Evolutionary conservation across 371 early-diverging fungal species (phyloP), one percentile per base, ranked within the genome.

Genomic region (Mucor sp.): DNA sequence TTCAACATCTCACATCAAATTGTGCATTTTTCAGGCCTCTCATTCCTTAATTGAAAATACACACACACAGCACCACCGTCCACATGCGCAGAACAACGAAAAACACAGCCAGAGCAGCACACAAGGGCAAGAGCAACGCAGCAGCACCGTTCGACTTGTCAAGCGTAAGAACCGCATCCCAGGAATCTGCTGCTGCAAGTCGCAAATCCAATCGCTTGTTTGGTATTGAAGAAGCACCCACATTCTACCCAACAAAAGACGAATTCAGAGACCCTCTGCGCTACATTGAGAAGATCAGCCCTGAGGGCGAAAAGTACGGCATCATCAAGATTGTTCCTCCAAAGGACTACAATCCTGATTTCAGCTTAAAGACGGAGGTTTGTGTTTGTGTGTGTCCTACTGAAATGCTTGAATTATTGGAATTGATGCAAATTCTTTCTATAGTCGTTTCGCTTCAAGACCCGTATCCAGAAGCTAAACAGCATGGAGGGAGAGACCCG

Each of bases 291-390:
- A 83, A 77, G 63, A 96, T 98, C 69, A 85, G 90, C 35, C 77
- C 85, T 23, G 84, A 90, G 71, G 97, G 91, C 47, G 95, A 95
- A 75, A 67, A 85, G 65, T 88, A 87, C 35, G 99, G 99, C 25
- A 91, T 97, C 66, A 88, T 92, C 70, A 98, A 98, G 79, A 92
- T 98, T 67, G 87, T 96, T 37, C 99, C 99, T 50, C 98, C 99
- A 9, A 71, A 69, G 25, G 86, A 84, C 21, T 98, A 95, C 89
- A 85, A 85, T 35, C 94, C 96, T 58, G 86, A 86, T 11, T 97
- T 97, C 80, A 79, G 90, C 27, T 76, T 97, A 50, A 94, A 97
- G 65, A 90, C 92, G 37, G 84, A 93, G 89, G 96, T 94, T 60
- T 60, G 41, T 39, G 6, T 6, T 95, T 94, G 41, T 60, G 41